Conservation (phyloP, 495 filamentous ascomycete genomes). For the Bathelium albidoporum region DNA sequence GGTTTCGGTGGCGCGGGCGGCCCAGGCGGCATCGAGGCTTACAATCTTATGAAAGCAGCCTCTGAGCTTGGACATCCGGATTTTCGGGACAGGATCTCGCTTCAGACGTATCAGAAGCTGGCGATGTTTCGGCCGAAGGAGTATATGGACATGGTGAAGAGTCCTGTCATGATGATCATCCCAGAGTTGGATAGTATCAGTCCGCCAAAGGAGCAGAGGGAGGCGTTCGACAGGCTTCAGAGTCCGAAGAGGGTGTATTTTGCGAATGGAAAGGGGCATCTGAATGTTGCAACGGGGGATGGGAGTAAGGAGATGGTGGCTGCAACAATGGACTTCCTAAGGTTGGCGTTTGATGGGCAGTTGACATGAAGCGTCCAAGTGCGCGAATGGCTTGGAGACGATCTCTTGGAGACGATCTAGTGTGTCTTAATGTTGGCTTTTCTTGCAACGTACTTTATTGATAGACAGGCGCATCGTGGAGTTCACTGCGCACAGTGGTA, state of each 20-base stretch:
- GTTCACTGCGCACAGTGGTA: too few relatives aligned
- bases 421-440: too few relatives aligned
- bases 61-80: constrained; percentile 19
- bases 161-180: constrained; percentile 21
- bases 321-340: not conserved
- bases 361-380: too few relatives aligned
- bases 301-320: constrained; percentile 1
- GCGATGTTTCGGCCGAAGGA: constrained; percentile 12
- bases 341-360: not conserved
- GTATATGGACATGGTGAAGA: constrained; percentile 14
- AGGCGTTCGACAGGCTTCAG: not conserved
- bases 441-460: too few relatives aligned
- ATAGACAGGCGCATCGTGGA: too few relatives aligned
- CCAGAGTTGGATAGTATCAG: constrained; percentile 22
- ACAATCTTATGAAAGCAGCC: constrained; percentile 11
- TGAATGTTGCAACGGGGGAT: constrained; percentile 8
- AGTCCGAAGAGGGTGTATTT: constrained; percentile 8
- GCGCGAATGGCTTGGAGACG: too few relatives aligned
- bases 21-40: constrained; percentile 16
- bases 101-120: not conserved
- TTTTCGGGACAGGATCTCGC: not conserved
- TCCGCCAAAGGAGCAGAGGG: constrained; percentile 9
- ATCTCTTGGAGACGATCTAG: too few relatives aligned
- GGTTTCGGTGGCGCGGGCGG: constrained; percentile 20
- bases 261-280: constrained; percentile 9